Evolutionary conservation across 2,329 filamentous ascomycete genomes (phyloP), one percentile per base, ranked within the genome.

Genomic region (Claviceps fusiformis): DNA sequence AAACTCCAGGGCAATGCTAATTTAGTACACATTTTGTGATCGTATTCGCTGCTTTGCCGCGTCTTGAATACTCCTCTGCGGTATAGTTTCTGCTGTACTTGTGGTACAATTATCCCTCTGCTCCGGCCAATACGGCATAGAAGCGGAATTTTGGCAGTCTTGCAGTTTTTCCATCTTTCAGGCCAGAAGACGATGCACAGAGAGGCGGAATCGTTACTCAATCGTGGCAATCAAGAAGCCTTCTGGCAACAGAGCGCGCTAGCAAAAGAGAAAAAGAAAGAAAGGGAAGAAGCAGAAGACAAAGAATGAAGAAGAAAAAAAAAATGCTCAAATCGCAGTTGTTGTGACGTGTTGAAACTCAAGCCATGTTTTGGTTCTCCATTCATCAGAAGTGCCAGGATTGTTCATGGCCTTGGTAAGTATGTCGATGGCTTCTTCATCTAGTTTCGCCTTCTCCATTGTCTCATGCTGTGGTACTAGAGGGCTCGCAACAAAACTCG

Each of bases 401-500:
- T 66, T 63, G 9, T 70, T 70, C 8, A 68, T 66, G 3, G 71
- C 70, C 56, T 71, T 72, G 48, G 62, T 67, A 7, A 78, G 59
- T 37, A 76, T 63, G 46, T 72, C 71, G 9, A 70, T 70, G 50
- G 72, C 69, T 54, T 73, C 67, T 50, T 70, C 62, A 54, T 79
- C 73, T 44, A 72, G 66, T 24, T 68, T 67, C 59, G 75, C 69
- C 58, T 71, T 72, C 57, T 75, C 72, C 69, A 75, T 71, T 6
- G 70, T 71, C 60, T 77, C 75, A 37, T 71, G 68, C 58, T 77
- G 73, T 60, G 76, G 71, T 11, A 75, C 65, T n/a, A 75, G 73
- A 54, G 71, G 73, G 57, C 72, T 63, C 1, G 69, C 57, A 56
- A 71, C 69, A 39, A 57, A 57, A 43, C 67, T 71, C 24, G 64